These are phyloP conservation scores for Pseudomassariella vexata DNA, from an alignment of 2,329 filamentous ascomycete species.

Conservation along the genomic window DNA sequence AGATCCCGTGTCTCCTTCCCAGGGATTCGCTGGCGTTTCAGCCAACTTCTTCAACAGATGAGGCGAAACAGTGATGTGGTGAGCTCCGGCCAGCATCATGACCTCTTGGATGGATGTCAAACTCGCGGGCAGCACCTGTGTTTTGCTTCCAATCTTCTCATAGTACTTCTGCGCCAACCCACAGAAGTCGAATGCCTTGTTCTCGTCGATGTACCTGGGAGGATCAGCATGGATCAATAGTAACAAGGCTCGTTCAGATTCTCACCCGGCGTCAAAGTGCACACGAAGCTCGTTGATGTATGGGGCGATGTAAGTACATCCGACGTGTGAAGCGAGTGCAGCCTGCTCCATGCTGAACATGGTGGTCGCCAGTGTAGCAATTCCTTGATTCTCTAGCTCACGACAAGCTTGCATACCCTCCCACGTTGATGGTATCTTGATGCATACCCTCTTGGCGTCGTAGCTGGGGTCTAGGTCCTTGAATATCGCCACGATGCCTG, in stretches of 20 bases:
- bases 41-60: conserved; percentile 42
- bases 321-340: conserved; percentile 47
- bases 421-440: conserved; percentile 60
- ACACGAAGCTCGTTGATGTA: conserved; percentile 62
- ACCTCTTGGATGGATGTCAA: conserved; percentile 52
- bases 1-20: conserved; percentile 23
- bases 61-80: conserved; percentile 55
- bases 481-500: conserved; percentile 47
- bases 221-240: background rate
- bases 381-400: conserved; percentile 43
- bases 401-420: conserved; percentile 57
- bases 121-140: conserved; percentile 50
- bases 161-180: conserved; percentile 49
- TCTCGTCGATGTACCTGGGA: conserved; percentile 38
- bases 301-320: conserved; percentile 58
- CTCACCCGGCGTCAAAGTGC: conserved; percentile 47
- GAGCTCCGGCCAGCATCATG: conserved; percentile 49
- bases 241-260: conserved; percentile 1
- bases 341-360: conserved; percentile 47
- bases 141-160: conserved; percentile 30
- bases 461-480: conserved; percentile 35
- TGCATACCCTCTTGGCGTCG: conserved; percentile 45
- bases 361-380: conserved; percentile 57
- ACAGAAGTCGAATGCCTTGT: conserved; percentile 45
- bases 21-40: conserved; percentile 24